Base-by-base conservation (phyloP, 768 basidiomycete species). In the Suillus ampliporus region DNA sequence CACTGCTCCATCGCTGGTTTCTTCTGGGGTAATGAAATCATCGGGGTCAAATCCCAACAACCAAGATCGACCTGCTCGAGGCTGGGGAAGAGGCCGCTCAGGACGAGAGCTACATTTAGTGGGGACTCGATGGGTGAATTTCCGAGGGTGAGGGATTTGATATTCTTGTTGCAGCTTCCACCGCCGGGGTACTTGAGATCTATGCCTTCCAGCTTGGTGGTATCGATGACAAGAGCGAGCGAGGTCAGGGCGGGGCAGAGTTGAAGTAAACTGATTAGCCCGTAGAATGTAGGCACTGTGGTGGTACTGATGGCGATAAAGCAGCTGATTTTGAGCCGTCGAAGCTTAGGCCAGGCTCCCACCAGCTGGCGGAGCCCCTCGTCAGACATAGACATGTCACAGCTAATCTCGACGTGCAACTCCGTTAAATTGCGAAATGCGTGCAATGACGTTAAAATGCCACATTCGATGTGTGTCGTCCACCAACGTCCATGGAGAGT, bases 191-290 rank as follows among this genome's bases (percentile, higher is more conserved):
- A 15, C 21, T 15, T 21, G 35, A 53, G 13, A 37, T 53, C 52
- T 9, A 37, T 53, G 13, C 34, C 52, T 21, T 9, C 1, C 13
- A 48, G 6, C 14, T 19, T 47, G 7, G 62, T 69, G 15, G 62
- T 43, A 43, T 72, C 69, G 3, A 74, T 31, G 46, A 72, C 73
- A 38, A 72, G 69, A 2, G 71, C 48, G 58, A 72, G 69, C 1
- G 56, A 26, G 3, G 19, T 57, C 2, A 72, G 58, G 34, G 51
- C 54, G 0, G 69, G 64, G 34, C 71, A 74, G 34, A 52, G 34
- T 5, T 43, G 59, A 13, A 44, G 38, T 1, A 74, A 61, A 6
- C 7, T 21, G 50, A 63, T 1, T 44, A 72, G 61, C 0, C 67
- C 65, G 3, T 31, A 64, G 17, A 71, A 34, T 0, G 71, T 74